phyloP scores from a whole-genome alignment of 2,329 filamentous ascomycete genomes.

The Colletotrichum lini region DNA sequence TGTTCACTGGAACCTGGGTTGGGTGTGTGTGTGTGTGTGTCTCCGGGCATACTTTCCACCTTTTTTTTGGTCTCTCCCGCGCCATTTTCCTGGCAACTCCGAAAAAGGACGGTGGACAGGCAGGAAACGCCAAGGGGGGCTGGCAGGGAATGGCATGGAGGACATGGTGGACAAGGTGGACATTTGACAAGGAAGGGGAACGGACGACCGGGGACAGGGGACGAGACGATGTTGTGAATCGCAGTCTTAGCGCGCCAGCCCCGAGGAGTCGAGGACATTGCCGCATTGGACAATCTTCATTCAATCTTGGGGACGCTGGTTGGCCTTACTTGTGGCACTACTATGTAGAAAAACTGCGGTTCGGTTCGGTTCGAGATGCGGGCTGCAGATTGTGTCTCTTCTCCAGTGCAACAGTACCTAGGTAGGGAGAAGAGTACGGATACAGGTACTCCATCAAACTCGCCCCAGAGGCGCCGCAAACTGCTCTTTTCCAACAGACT shows the following conservation, averaged over 20 bases:
- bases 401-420: not conserved
- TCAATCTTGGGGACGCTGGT: no score
- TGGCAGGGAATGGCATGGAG: conserved; percentile 27
- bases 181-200: not conserved
- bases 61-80: not conserved
- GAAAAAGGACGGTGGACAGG: not conserved
- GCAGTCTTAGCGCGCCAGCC: conserved; percentile 33
- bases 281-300: no score
- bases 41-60: not conserved
- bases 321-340: no score
- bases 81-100: conserved; percentile 2
- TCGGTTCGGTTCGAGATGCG: conserved; percentile 1
- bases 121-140: conserved; percentile 21
- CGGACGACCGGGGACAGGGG: conserved; percentile 18
- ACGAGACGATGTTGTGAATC: conserved; percentile 10
- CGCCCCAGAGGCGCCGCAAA: not conserved
- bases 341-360: conserved; percentile 6
- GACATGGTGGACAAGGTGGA: conserved; percentile 2
- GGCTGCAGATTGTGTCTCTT: not conserved
- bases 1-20: conserved; percentile 15
- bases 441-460: not conserved
- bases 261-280: conserved; percentile 29
- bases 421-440: no score
- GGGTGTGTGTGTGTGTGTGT: conserved; percentile 24
- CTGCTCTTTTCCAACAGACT: not conserved